Evolutionary conservation across 257 asterid genomes (phyloP), one percentile per base, ranked within the genome.

Genomic region (Gynochthodes officinalis): DNA sequence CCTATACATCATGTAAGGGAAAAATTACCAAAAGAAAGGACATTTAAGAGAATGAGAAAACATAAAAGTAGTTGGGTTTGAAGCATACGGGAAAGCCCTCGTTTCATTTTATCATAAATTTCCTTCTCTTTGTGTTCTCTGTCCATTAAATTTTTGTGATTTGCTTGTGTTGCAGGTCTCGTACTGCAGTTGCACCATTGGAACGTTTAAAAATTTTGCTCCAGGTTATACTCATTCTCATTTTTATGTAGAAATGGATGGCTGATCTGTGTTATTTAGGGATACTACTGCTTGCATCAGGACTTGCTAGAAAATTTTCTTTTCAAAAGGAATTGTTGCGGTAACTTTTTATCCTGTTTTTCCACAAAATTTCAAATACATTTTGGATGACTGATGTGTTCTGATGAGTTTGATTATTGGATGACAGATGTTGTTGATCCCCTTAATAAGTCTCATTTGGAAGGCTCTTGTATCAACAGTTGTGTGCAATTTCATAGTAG

Each of bases 121-220:
- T 30, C 57, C 9, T 53, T 2, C 33, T 54, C 5, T 2, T 58
- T 21, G 16, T 48, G 46, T 37, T 60, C 74, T 67, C 15, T 53
- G 46, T 28, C 33, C 6, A 23, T 54, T 73, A 40, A 73, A 32
- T 7, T n/a, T 48, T 35, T 48, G 19, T 64, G n/a, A 50, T 52
- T 15, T 12, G 1, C 46, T 21, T 48, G 58, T 40, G 64, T 78
- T 84, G 76, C 92, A 93, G 98, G 83, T 93, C 98, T 12, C 88
- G 98, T 53, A 93, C 97, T 49, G 96, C 98, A 32, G 98, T 93
- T 53, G 98, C 98, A 65, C 98, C 98, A 8, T 72, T 93, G 80
- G 98, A 93, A 78, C 91, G 98, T 52, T 83, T 93, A 64, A 93
- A 93, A 85, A 90, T 93, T 59, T 76, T 93, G 83, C 96, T 90